A percentile compares a stretch with the other conserved stretches of the same genome.
phyloP scores from a whole-genome alignment of 768 basidiomycete species.

The Gymnopilus junonius region DNA sequence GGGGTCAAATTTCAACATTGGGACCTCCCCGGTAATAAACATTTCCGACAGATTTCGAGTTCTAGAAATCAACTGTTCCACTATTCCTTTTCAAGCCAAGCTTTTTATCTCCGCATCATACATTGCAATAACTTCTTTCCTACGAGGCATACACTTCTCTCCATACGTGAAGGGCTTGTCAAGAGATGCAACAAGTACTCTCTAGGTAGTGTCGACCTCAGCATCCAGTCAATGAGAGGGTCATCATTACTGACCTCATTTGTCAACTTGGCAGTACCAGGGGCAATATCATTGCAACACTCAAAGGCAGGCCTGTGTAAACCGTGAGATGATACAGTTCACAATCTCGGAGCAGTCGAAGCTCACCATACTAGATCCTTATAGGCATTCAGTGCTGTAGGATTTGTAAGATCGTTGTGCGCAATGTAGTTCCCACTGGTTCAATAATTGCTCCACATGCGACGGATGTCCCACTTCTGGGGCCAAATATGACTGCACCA shows the following conservation, averaged over 20 bases:
- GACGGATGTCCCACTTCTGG: neutral
- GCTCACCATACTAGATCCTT: neutral
- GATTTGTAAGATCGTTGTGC: neutral
- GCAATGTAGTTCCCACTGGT: neutral
- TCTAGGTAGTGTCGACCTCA: no score
- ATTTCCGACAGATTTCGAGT: no score
- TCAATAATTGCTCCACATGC: conserved; percentile 4
- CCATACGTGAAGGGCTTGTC: conserved; percentile 3
- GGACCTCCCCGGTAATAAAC: no score
- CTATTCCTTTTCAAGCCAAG: no score
- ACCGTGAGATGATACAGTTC: neutral
- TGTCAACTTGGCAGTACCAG: neutral
- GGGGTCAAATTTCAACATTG: no score
- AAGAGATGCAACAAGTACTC: neutral
- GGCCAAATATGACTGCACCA: neutral
- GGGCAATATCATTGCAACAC: neutral
- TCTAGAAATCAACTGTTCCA: no score
- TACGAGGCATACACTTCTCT: conserved; percentile 7
- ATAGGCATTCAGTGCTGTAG: neutral
- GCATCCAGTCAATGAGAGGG: neutral
- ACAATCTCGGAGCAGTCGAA: neutral
- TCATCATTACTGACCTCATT: neutral
- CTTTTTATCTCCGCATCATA: conserved; percentile 1
- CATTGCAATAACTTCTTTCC: conserved; percentile 1
- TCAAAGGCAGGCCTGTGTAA: conserved; percentile 1